Conservation (phyloP, 2,329 filamentous ascomycete species). For the Whalleya microplaca region DNA sequence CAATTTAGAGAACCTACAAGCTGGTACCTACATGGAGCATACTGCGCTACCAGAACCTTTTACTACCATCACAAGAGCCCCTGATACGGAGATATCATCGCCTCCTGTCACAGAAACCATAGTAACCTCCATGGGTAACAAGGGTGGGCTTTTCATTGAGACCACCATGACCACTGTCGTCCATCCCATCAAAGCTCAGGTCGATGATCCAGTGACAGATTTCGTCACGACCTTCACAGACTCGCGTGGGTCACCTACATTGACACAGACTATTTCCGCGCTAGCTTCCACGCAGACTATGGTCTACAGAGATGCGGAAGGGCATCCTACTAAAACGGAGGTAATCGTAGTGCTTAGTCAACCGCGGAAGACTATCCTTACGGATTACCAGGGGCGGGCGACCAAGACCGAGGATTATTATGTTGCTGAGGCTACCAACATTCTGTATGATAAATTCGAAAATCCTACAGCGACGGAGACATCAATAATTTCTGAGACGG, state of each 20-base stretch:
- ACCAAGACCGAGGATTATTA: slow-evolving; percentile 29
- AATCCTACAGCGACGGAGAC: slow-evolving; percentile 26
- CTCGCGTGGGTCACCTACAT: slow-evolving; percentile 16
- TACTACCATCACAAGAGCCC: slow-evolving; percentile 8
- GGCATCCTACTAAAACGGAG: slow-evolving; percentile 22
- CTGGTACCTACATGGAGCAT: neutral
- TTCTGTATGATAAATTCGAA: slow-evolving; percentile 18
- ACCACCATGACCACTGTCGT: slow-evolving; percentile 19
- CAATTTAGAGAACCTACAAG: neutral
- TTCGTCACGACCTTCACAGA: slow-evolving; percentile 12
- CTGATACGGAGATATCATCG: neutral
- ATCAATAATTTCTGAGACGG: slow-evolving; percentile 18
- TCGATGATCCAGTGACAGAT: slow-evolving; percentile 10
- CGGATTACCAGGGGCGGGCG: slow-evolving; percentile 25
- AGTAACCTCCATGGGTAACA: slow-evolving; percentile 19
- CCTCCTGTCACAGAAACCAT: slow-evolving; percentile 24
- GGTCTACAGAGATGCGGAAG: slow-evolving; percentile 14
- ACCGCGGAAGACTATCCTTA: slow-evolving; percentile 22
- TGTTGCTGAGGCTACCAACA: slow-evolving; percentile 5
- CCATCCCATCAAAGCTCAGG: slow-evolving; percentile 14
- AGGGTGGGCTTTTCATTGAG: slow-evolving; percentile 11
- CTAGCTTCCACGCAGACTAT: slow-evolving; percentile 1
- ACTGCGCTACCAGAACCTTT: slow-evolving; percentile 4
- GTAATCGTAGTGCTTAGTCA: slow-evolving; percentile 1
- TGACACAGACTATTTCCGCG: slow-evolving; percentile 16